A percentile compares a stretch with the other conserved stretches of the same genome.
Conservation (phyloP, 331 rosid genomes). For the Malus hybrid region DNA sequence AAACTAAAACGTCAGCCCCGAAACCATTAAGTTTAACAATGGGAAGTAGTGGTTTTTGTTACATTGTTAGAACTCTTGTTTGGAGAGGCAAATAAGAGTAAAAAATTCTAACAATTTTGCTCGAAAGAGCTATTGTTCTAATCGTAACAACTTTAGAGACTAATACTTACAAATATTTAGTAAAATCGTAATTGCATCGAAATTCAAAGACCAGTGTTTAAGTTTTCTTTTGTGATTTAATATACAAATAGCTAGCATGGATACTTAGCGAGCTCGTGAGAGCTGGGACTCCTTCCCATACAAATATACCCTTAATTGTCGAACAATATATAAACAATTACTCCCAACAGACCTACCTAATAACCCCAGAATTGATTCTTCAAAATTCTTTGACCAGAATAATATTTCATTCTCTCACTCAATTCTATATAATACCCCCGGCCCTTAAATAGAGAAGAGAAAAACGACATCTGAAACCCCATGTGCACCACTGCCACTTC, state of each 20-base stretch:
- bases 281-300: constrained; percentile 29
- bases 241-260: not conserved
- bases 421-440: constrained; percentile 4
- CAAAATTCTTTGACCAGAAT: constrained; percentile 31
- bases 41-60: too few species aligned
- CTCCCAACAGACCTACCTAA: constrained; percentile 27
- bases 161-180: too few species aligned
- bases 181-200: too few species aligned
- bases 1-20: too few species aligned
- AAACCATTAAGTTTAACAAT: too few species aligned
- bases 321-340: constrained; percentile 24
- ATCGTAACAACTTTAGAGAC: too few species aligned
- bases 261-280: constrained; percentile 16
- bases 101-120: too few species aligned
- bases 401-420: constrained; percentile 14
- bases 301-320: constrained; percentile 55
- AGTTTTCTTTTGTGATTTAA: not conserved
- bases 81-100: too few species aligned
- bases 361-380: constrained; percentile 31
- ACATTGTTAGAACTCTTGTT: too few species aligned
- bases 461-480: constrained; percentile 55
- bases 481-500: constrained; percentile 63
- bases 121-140: too few species aligned
- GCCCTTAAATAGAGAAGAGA: not conserved
- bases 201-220: not conserved